Base-by-base conservation (phyloP, 2,329 filamentous ascomycete species). In the Aspergillus glaucus region DNA sequence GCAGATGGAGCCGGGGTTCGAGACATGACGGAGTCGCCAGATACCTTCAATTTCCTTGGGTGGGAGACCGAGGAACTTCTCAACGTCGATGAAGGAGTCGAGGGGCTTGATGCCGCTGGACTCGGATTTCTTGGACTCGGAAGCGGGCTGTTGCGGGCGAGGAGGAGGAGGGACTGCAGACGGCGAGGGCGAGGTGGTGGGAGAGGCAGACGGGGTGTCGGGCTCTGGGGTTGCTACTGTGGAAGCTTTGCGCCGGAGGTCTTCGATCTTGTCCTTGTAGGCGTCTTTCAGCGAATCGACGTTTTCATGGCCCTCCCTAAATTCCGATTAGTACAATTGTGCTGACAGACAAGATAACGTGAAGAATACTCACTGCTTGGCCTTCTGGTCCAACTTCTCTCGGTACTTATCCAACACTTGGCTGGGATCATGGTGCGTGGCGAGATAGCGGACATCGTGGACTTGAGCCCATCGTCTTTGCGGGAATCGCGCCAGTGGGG, bases 401-500 rank as follows among this genome's bases (percentile, higher is more conserved):
- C 81, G 82, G 75, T 98, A 98, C 70, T 88, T 94, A 55, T 95
- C 89, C 55, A 88, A 66, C 36, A 96, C 75, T 59, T 79, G 78
- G 21, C 64, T 67, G 43, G 84, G 78, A 49, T 81, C 75, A 50
- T 81, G 81, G 53, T 90, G 87, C 14, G 89, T 93, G 52, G 86
- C 86, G 42, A 95, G 80, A 76, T 92, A 95, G 55, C 91, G 88
- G 43, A 95, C 84, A 69, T 96, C 88, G 69, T 94, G 88, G 26
- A 96, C 90, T 62, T 88, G 88, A 2, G 92, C 92, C 86, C 88
- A 94, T 66, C 91, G 83, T 48, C 85, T 82, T 69, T 96, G 92
- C 47, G 66, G 62, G 15, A 44, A 41, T 2, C 63, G 62, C 44
- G 63, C 54, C 6, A 69, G 61, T 14, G 60, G 60, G 4, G 55